These are phyloP conservation scores for Nannochloris sp. DNA, from an alignment of 139 green algal species.

Conservation along the genomic window DNA sequence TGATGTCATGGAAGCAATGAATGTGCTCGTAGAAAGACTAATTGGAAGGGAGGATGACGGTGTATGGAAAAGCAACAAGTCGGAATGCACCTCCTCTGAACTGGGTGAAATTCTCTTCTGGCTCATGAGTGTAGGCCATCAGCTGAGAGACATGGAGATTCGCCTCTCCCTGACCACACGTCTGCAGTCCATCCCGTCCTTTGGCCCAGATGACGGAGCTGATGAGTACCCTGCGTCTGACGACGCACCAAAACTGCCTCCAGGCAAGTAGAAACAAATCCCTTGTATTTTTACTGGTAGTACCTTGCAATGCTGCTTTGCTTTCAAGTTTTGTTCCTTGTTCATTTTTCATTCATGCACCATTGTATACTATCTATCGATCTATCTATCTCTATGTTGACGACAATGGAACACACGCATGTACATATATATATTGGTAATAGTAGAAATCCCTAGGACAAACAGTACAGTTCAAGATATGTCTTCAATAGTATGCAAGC, in stretches of 20 bases:
- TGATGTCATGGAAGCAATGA: constrained; percentile 80
- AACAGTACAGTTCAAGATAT: too few species aligned
- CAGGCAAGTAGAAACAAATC: constrained; percentile 6
- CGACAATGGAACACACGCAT: too few species aligned
- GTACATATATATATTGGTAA: too few species aligned
- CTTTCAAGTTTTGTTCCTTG: background rate
- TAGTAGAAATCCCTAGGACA: too few species aligned
- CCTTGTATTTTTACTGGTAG: constrained; percentile 1
- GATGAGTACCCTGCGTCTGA: background rate
- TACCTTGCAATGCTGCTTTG: constrained; percentile 3
- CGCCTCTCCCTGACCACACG: constrained; percentile 12
- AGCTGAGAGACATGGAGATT: constrained; percentile 59
- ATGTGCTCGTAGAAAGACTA: constrained; percentile 64
- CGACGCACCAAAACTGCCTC: background rate
- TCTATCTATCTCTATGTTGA: too few species aligned
- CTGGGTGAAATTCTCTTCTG: constrained; percentile 67
- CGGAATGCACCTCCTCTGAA: constrained; percentile 43
- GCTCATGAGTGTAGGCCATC: constrained; percentile 64
- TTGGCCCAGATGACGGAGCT: constrained; percentile 9
- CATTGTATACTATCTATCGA: too few species aligned
- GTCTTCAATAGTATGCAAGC: too few species aligned
- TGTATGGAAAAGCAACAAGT: constrained; percentile 15
- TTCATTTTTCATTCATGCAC: too few species aligned
- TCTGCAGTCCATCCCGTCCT: background rate
- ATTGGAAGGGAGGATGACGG: constrained; percentile 32